A percentile compares a stretch with the other conserved stretches of the same genome.
Evolutionary conservation across 1,284 basidiomycete species (phyloP).

Genomic region (Microbotryum violaceum): DNA sequence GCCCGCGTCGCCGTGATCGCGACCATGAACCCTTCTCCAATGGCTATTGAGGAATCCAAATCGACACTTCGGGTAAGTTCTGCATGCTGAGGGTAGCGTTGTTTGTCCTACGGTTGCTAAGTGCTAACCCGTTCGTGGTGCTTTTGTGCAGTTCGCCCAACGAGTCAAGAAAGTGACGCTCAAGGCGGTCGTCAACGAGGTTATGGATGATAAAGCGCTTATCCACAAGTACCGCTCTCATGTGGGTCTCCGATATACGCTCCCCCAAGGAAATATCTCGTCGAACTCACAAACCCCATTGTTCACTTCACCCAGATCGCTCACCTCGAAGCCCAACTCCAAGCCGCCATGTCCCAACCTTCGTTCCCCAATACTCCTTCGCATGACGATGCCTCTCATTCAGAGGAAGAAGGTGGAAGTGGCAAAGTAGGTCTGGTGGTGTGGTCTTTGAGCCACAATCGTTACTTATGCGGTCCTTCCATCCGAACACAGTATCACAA

Average conservation of each 20-base stretch:
- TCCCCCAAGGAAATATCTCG: too few species aligned
- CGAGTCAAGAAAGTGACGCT: slow-evolving; percentile 72
- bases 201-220: slow-evolving; percentile 84
- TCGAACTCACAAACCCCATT: not conserved
- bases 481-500: not conserved
- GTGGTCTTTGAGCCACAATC: too few species aligned
- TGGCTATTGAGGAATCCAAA: slow-evolving; percentile 32
- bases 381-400: slow-evolving; percentile 9
- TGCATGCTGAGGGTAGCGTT: not conserved
- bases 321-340: slow-evolving; percentile 26
- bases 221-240: slow-evolving; percentile 64
- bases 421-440: not conserved
- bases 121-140: slow-evolving; percentile 50
- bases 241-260: slow-evolving; percentile 6
- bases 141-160: slow-evolving; percentile 71
- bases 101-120: not conserved
- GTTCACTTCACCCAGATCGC: slow-evolving; percentile 5
- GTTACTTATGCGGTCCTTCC: not conserved
- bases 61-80: slow-evolving; percentile 28
- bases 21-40: slow-evolving; percentile 74
- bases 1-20: slow-evolving; percentile 94
- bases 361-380: slow-evolving; percentile 17
- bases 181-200: slow-evolving; percentile 83
- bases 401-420: slow-evolving; percentile 2
- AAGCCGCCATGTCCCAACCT: slow-evolving; percentile 19